These are phyloP conservation scores for Saturnispora dispora DNA, from an alignment of 805 yeast species.

Conservation along the genomic window DNA sequence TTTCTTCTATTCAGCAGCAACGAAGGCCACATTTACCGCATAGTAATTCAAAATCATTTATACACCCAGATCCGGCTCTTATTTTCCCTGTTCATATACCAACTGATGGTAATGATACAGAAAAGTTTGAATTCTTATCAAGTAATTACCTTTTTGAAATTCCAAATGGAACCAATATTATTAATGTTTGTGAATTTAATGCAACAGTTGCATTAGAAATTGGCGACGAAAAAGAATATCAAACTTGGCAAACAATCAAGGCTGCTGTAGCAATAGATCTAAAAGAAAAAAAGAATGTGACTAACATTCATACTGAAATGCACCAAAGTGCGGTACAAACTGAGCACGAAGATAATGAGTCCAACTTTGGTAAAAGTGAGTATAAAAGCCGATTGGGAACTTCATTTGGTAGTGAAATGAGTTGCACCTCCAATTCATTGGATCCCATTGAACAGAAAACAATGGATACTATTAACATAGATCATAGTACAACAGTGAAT, in stretches of 20 bases:
- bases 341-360: slow-evolving; percentile 10
- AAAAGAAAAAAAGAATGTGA: slow-evolving; percentile 5
- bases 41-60: slow-evolving; percentile 1
- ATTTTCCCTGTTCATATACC: slow-evolving; percentile 36
- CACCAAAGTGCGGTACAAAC: slow-evolving; percentile 14
- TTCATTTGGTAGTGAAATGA: slow-evolving; percentile 12
- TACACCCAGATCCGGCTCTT: slow-evolving; percentile 21
- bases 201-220: slow-evolving; percentile 47
- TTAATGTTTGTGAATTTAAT: slow-evolving; percentile 50
- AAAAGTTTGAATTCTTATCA: slow-evolving; percentile 40
- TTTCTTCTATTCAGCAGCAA: slow-evolving; percentile 8
- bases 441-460: slow-evolving; percentile 17
- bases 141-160: slow-evolving; percentile 38
- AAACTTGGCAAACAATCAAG: slow-evolving; percentile 52
- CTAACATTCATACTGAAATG: not conserved
- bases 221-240: slow-evolving; percentile 44
- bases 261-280: slow-evolving; percentile 35
- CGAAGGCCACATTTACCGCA: slow-evolving; percentile 16
- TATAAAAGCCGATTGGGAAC: slow-evolving; percentile 16
- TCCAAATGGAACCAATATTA: slow-evolving; percentile 40
- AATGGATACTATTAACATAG: slow-evolving; percentile 14
- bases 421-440: not conserved
- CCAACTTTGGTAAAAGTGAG: slow-evolving; percentile 7
- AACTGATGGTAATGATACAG: slow-evolving; percentile 33
- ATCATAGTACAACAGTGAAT: slow-evolving; percentile 11